Conservation (phyloP, 768 basidiomycete genomes). For the Candolleomyces efflorescens region DNA sequence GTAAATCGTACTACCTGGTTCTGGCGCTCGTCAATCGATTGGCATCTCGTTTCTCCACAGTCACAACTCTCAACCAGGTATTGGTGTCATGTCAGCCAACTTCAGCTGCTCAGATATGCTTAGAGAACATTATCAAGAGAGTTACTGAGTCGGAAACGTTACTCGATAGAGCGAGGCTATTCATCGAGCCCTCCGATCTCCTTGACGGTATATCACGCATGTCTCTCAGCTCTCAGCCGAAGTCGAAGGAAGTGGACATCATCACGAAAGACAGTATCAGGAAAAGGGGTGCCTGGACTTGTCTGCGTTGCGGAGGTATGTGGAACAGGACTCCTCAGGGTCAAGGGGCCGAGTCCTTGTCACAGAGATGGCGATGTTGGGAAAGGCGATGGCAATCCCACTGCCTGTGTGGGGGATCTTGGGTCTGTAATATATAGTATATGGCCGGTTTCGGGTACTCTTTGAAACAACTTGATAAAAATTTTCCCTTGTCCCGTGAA, state of each 20-base stretch:
- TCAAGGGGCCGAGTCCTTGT: background rate
- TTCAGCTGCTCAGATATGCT: conserved; percentile 34
- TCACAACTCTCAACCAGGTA: conserved; percentile 33
- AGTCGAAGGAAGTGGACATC: conserved; percentile 50
- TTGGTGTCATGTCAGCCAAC: conserved; percentile 60
- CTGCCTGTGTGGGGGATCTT: too few relatives aligned
- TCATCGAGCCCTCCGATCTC: conserved; percentile 70
- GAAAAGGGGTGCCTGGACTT: conserved; percentile 36
- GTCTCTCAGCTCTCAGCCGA: conserved; percentile 28
- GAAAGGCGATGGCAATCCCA: background rate
- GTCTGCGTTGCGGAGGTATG: conserved; percentile 65
- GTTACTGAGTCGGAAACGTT: conserved; percentile 41
- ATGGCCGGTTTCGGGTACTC: too few relatives aligned
- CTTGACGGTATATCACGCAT: conserved; percentile 54
- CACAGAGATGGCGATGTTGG: background rate
- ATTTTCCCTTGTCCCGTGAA: too few relatives aligned
- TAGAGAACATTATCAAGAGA: conserved; percentile 41
- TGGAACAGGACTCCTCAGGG: conserved; percentile 36
- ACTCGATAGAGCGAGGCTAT: conserved; percentile 64
- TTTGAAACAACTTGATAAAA: too few relatives aligned
- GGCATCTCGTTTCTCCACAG: background rate
- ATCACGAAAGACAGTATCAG: conserved; percentile 56
- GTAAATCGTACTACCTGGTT: background rate
- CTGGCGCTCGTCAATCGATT: too few relatives aligned
- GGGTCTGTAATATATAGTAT: too few relatives aligned